Percentiles rank a stretch among this genome's conserved stretches.
These are phyloP conservation scores for Aeminium ludgeri DNA, from an alignment of 495 filamentous ascomycete genomes.

Conservation along the genomic window DNA sequence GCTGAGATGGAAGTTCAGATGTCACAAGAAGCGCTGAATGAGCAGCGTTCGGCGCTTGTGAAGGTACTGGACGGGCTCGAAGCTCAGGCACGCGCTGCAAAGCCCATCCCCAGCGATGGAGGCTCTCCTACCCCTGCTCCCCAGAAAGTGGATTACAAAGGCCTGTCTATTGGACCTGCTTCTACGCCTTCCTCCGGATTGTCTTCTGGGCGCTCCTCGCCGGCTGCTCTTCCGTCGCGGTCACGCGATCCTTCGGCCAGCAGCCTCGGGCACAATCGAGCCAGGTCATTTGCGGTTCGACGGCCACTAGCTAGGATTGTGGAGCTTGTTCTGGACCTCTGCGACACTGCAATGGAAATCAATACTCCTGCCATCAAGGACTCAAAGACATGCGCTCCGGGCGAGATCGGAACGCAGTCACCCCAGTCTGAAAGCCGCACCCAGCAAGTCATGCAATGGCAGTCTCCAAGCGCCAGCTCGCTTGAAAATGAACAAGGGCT, in stretches of 20 bases:
- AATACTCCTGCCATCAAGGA: constrained; percentile 86
- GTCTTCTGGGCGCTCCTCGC: constrained; percentile 49
- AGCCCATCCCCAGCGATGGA: constrained; percentile 12
- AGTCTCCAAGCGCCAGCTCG: constrained; percentile 76
- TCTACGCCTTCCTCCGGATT: constrained; percentile 41
- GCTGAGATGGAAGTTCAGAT: constrained; percentile 96
- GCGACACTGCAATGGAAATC: constrained; percentile 89
- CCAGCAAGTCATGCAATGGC: constrained; percentile 86
- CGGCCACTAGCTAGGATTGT: constrained; percentile 82
- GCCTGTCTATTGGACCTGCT: constrained; percentile 65
- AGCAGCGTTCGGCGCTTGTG: constrained; percentile 91
- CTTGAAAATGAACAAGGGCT: constrained; percentile 91
- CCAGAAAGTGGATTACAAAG: constrained; percentile 74
- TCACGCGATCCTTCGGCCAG: constrained; percentile 70
- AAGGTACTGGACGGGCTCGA: constrained; percentile 87
- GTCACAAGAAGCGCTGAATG: constrained; percentile 78
- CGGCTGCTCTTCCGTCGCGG: constrained; percentile 44
- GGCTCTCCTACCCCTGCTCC: constrained; percentile 22
- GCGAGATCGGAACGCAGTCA: constrained; percentile 66
- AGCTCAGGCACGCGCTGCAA: constrained; percentile 51
- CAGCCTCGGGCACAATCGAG: constrained; percentile 52
- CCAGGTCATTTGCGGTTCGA: constrained; percentile 71
- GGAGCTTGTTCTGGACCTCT: constrained; percentile 83
- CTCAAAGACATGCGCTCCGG: constrained; percentile 43
- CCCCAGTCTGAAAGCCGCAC: constrained; percentile 89